Conservation (phyloP, 2,329 filamentous ascomycete genomes). For the Fusarium nanum region DNA sequence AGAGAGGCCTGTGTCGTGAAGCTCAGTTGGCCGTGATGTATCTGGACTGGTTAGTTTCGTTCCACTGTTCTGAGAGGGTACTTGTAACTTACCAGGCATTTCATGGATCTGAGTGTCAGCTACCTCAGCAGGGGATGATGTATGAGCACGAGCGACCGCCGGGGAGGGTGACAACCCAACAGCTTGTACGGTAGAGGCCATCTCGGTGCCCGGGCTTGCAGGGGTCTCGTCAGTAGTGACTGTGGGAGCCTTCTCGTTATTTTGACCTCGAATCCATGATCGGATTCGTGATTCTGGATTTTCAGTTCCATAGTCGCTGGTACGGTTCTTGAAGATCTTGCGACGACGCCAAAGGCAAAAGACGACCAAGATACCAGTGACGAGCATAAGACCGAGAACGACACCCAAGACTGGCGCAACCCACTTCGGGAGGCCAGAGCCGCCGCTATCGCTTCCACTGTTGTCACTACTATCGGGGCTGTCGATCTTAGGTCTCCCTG, state of each 20-base stretch:
- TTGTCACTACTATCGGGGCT: constrained; percentile 21
- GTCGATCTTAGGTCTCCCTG: constrained; percentile 36
- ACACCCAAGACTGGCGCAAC: constrained; percentile 72
- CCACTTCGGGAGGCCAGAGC: constrained; percentile 63
- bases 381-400: constrained; percentile 67
- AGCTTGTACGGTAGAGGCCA: constrained; percentile 42
- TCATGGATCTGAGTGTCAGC: constrained; percentile 59
- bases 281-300: constrained; percentile 61
- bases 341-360: constrained; percentile 66
- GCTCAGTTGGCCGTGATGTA: constrained; percentile 58
- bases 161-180: constrained; percentile 25
- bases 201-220: constrained; percentile 55
- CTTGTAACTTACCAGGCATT: constrained; percentile 56
- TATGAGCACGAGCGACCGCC: constrained; percentile 25
- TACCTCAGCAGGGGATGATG: constrained; percentile 53
- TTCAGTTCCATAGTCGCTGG: constrained; percentile 56
- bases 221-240: constrained; percentile 58
- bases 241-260: constrained; percentile 57
- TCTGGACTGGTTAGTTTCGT: constrained; percentile 48
- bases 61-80: too few species aligned
- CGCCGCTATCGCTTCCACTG: constrained; percentile 45
- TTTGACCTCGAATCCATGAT: constrained; percentile 64
- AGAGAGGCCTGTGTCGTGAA: constrained; percentile 58
- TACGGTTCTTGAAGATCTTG: constrained; percentile 54
- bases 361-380: constrained; percentile 63